Percentiles rank a stretch among this genome's conserved stretches.
Evolutionary conservation across 257 asterid genomes (phyloP).

Genomic region (Nicotiana otophora): DNA sequence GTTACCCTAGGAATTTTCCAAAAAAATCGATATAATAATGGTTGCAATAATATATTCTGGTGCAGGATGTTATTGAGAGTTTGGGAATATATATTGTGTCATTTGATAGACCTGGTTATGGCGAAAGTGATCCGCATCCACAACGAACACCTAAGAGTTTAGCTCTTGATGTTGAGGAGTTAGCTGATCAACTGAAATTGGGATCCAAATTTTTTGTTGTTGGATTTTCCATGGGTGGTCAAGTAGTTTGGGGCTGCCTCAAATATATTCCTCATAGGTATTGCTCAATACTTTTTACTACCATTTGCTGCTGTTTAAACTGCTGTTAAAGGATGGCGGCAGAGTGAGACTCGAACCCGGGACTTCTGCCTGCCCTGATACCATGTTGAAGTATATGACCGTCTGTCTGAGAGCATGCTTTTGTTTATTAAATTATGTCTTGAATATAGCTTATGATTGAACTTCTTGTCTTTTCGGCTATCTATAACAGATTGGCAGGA

Average conservation of each 20-base stretch:
- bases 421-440: too few species aligned
- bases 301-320: neutral
- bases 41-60: neutral
- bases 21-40: too few species aligned
- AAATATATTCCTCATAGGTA: slow-evolving; percentile 6
- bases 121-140: neutral
- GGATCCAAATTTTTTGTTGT: neutral
- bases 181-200: slow-evolving; percentile 1
- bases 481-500: neutral
- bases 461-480: neutral
- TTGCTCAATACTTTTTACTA: neutral
- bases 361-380: too few species aligned
- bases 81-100: neutral
- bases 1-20: too few species aligned
- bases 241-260: neutral
- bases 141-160: neutral
- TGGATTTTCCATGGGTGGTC: slow-evolving; percentile 11
- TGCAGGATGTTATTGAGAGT: slow-evolving; percentile 5
- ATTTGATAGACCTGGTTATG: slow-evolving; percentile 3
- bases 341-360: too few species aligned
- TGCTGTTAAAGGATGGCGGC: too few species aligned
- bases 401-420: too few species aligned
- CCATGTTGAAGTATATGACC: too few species aligned
- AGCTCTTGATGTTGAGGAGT: neutral
- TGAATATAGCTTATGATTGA: too few species aligned